These are phyloP conservation scores for Juglanconis sp. DNA, from an alignment of 2,329 filamentous ascomycete species.

Conservation along the genomic window DNA sequence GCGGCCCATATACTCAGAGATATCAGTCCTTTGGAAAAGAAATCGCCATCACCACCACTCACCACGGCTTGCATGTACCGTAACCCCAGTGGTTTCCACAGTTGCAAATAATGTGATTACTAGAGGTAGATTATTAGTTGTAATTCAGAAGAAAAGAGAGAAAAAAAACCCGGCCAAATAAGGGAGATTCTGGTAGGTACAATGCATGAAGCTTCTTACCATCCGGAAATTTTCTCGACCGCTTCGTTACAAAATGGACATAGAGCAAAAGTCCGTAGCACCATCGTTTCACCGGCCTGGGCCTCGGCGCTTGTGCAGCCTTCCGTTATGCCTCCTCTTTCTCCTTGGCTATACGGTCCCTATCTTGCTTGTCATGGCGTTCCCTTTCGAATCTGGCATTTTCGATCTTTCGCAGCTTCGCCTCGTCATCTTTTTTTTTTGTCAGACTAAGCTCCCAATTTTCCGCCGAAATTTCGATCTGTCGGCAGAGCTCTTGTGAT, in stretches of 20 bases:
- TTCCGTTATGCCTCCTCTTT: neutral
- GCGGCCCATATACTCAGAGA: too few species aligned
- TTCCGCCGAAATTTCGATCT: neutral
- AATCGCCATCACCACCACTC: too few species aligned
- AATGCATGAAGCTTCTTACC: neutral
- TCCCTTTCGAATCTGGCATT: neutral
- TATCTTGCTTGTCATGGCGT: neutral
- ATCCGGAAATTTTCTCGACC: neutral
- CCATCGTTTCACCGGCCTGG: neutral
- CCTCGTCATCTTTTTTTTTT: neutral
- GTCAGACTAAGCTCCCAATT: neutral
- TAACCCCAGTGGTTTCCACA: neutral
- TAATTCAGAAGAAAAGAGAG: neutral
- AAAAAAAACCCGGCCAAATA: too few species aligned
- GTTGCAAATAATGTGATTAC: neutral
- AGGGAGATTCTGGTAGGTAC: neutral
- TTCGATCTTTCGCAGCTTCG: neutral
- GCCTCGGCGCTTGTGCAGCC: neutral
- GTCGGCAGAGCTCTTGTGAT: neutral
- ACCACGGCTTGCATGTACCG: neutral
- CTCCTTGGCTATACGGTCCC: neutral
- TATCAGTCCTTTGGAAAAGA: too few species aligned
- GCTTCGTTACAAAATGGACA: neutral
- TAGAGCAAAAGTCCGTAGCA: neutral
- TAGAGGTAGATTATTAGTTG: neutral